phyloP scores from a whole-genome alignment of 1,284 basidiomycete species.

The Ganoderma meredithae region DNA sequence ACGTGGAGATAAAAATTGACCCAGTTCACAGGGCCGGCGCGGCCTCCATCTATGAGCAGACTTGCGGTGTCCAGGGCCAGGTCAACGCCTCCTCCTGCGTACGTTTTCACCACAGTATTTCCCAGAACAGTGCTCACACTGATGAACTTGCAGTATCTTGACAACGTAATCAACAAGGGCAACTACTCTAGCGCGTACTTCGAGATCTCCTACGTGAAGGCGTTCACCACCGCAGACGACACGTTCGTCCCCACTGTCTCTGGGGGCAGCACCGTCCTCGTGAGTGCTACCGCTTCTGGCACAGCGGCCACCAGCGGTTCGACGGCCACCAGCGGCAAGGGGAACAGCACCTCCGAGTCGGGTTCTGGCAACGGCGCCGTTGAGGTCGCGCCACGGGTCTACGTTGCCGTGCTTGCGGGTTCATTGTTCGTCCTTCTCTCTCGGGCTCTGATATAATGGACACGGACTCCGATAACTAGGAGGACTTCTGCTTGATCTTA shows the following conservation, averaged over 20 bases:
- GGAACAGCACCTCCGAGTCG: not conserved
- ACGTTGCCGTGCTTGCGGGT: conserved; percentile 10
- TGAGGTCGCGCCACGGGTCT: not conserved
- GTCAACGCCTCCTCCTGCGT: conserved; percentile 37
- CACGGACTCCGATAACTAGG: not conserved
- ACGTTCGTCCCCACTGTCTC: conserved; percentile 27
- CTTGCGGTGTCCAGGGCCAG: conserved; percentile 44
- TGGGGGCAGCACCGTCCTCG: conserved; percentile 26
- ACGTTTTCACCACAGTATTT: conserved; percentile 7
- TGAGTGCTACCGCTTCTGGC: conserved; percentile 21
- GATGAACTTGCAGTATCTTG: conserved; percentile 46
- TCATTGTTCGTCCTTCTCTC: conserved; percentile 6
- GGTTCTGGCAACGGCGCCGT: conserved; percentile 9
- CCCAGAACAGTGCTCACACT: not conserved
- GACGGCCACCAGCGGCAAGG: not conserved
- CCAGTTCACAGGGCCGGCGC: conserved; percentile 51
- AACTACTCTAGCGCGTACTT: conserved; percentile 60
- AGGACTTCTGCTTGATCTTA: conserved; percentile 6
- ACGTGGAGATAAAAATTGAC: not conserved
- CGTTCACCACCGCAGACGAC: conserved; percentile 42
- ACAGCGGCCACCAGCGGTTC: conserved; percentile 9
- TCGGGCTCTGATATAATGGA: conserved; percentile 11
- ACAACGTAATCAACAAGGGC: conserved; percentile 62
- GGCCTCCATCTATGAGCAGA: conserved; percentile 46
- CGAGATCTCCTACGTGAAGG: conserved; percentile 59